Evolutionary conservation across 257 asterid species (phyloP).

Genomic region (Cinchona pubescens): DNA sequence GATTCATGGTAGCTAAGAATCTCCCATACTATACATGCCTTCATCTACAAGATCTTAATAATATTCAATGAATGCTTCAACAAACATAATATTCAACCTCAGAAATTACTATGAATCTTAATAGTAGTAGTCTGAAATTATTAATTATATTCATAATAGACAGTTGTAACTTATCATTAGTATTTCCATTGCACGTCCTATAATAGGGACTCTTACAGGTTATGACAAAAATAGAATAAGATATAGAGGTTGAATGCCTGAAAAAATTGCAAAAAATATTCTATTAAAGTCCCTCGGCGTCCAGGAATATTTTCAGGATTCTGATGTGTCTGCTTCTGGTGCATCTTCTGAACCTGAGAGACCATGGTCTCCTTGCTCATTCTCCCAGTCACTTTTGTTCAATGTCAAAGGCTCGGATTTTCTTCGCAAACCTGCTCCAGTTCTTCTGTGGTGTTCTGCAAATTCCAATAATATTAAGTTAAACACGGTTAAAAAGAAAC

Average conservation of each 20-base stretch:
- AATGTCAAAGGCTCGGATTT: slow-evolving; percentile 27
- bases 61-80: too few species aligned
- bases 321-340: slow-evolving; percentile 31
- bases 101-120: too few species aligned
- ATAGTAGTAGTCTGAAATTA: too few species aligned
- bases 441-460: slow-evolving; percentile 59
- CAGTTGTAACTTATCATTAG: too few species aligned
- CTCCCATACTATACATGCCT: too few species aligned
- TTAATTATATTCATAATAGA: too few species aligned
- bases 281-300: background rate
- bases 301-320: slow-evolving; percentile 25
- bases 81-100: too few species aligned
- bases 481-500: background rate
- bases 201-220: slow-evolving; percentile 38
- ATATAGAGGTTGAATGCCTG: slow-evolving; percentile 17
- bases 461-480: slow-evolving; percentile 4
- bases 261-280: background rate
- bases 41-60: too few species aligned
- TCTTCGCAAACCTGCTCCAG: slow-evolving; percentile 38
- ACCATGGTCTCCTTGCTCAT: slow-evolving; percentile 42
- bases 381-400: slow-evolving; percentile 47
- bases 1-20: too few species aligned
- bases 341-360: slow-evolving; percentile 60
- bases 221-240: slow-evolving; percentile 17
- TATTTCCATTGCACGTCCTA: slow-evolving; percentile 21